Base-by-base conservation (phyloP, 2,329 filamentous ascomycete genomes). In the Ophiostoma himal-ulmi region DNA sequence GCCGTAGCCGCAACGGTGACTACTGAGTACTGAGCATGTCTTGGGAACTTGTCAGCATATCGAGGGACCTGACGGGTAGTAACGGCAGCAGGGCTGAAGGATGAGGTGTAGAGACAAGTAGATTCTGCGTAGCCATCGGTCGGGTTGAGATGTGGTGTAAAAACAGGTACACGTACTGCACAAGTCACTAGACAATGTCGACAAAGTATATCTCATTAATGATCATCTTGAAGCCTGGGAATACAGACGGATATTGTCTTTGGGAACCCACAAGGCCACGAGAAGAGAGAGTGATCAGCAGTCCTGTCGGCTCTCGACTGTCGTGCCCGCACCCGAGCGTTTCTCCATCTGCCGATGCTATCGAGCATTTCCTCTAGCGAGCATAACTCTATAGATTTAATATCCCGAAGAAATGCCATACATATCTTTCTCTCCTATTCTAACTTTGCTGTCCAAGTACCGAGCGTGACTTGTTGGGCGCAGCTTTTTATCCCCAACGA, bases 21-120 rank as follows among this genome's bases (percentile, higher is more conserved):
- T 17, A 60, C 26, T 22, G n/a, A 11, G n/a, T 57, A 54, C n/a
- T 30, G n/a, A n/a, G n/a, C n/a, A 30, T 30, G 30, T 30, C 30
- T 30, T 30, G 30, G 30, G 30, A 30, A 30, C 30, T 30, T 30
- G 30, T 30, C 30, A 30, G 30, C 30, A 30, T 30, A 30, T 30
- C 30, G 4, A 30, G 30, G 30, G 60, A 3, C 30, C 10, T 37
- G 37, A 65, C 36, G 62, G 62, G 62, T 65, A 37, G 57, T 26
- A 64, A 36, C 62, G 62, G 36, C 62, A 39, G n/a, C 62, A 65
- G 62, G 62, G 62, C 62, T 65, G 62, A 65, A 65, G 36, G 62
- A 22, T 22, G 36, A 30, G 22, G 41, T 48, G 20, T 17, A 48
- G 37, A 39, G 37, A 10, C 10, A 13, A 39, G 37, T 39, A 39